Conservation (phyloP, 768 basidiomycete species). For the Suillus clintonianus region DNA sequence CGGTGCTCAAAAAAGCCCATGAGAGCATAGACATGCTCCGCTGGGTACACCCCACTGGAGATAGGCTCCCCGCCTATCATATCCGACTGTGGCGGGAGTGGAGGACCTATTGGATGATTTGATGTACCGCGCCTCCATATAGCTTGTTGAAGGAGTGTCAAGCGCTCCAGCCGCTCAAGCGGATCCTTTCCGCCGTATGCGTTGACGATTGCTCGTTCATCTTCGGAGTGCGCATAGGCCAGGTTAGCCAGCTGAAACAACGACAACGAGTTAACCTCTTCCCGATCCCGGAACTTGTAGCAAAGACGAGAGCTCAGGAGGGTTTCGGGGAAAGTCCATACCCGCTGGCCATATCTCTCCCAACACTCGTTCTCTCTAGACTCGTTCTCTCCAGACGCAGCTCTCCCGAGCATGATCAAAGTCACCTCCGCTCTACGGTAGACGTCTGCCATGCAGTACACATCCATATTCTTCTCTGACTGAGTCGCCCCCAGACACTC, state of each 20-base stretch:
- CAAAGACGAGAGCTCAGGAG: constrained; percentile 5
- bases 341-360: constrained; percentile 16
- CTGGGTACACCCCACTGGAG: constrained; percentile 8
- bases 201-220: constrained; percentile 15
- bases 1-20: constrained; percentile 24
- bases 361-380: too few species aligned
- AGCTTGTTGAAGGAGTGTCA: constrained; percentile 14
- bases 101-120: not conserved
- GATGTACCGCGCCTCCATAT: constrained; percentile 17
- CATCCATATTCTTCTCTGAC: constrained; percentile 13
- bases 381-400: not conserved
- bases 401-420: constrained; percentile 12
- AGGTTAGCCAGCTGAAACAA: constrained; percentile 11
- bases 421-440: constrained; percentile 13
- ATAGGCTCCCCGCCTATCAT: not conserved
- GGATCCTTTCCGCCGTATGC: constrained; percentile 5
- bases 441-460: constrained; percentile 22
- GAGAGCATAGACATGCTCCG: constrained; percentile 19
- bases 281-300: constrained; percentile 5
- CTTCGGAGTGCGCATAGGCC: constrained; percentile 10
- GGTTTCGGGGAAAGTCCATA: constrained; percentile 8
- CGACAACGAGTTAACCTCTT: not conserved
- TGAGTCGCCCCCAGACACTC: constrained; percentile 14
- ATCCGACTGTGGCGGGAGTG: not conserved
- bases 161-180: constrained; percentile 14